A percentile compares a stretch with the other conserved stretches of the same genome.
Conservation (phyloP, 495 filamentous ascomycete species). For the Trichoderma virens region DNA sequence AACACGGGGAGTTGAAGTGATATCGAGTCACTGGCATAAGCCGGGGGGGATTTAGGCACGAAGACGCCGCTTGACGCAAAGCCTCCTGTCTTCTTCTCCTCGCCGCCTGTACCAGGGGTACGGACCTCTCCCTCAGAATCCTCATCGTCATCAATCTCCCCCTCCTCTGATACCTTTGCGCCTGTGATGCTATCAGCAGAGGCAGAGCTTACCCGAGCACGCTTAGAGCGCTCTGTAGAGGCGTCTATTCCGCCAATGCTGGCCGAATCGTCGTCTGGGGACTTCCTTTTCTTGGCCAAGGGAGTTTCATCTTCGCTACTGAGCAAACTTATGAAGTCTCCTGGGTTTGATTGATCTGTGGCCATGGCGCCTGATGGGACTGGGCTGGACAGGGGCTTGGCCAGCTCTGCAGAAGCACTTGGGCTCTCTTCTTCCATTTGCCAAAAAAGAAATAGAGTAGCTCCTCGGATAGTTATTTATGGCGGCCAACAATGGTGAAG, state of each 20-base stretch:
- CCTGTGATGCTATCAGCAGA: neutral
- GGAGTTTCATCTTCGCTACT: neutral
- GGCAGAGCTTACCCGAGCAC: neutral
- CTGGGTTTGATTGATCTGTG: neutral
- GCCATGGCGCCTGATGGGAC: neutral
- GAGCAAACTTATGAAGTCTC: neutral
- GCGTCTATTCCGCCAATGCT: neutral
- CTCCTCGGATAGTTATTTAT: too few species aligned
- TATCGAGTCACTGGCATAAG: neutral
- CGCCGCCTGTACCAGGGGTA: neutral
- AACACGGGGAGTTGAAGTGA: conserved; percentile 2
- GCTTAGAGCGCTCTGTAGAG: neutral
- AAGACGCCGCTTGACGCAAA: neutral
- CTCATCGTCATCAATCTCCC: neutral
- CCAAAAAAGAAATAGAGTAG: too few species aligned
- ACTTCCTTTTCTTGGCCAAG: neutral
- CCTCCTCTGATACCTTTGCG: neutral
- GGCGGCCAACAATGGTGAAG: neutral
- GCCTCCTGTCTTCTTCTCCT: neutral
- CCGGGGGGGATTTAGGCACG: neutral
- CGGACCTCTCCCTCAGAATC: neutral
- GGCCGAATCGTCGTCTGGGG: neutral
- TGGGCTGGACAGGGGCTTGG: neutral
- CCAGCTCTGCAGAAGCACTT: neutral
- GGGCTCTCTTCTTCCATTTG: neutral